These are phyloP conservation scores for Lactarius pseudohatsudake DNA, from an alignment of 768 basidiomycete species.

Conservation along the genomic window DNA sequence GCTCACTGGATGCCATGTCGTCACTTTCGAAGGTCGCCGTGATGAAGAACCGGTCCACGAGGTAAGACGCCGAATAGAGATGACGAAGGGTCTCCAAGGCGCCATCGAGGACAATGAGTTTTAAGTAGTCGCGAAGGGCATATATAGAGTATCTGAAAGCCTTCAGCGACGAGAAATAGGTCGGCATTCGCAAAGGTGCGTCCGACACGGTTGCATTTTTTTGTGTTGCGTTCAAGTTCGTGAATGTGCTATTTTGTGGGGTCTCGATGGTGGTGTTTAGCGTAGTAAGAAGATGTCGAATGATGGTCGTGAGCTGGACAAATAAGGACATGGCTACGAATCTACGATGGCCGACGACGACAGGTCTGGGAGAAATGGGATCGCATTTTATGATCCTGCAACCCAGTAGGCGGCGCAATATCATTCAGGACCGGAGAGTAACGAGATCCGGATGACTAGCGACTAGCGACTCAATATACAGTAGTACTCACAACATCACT, in stretches of 20 bases:
- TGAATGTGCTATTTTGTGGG: not conserved
- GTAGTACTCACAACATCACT: no score
- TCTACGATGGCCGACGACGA: not conserved
- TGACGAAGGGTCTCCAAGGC: constrained; percentile 59
- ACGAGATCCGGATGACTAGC: not conserved
- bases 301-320: constrained; percentile 1
- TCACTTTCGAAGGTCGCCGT: constrained; percentile 60
- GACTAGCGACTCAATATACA: no score
- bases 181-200: constrained; percentile 20
- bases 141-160: constrained; percentile 51
- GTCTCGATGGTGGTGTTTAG: constrained; percentile 9
- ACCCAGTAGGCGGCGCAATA: not conserved
- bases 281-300: constrained; percentile 1
- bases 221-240: not conserved
- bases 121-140: constrained; percentile 66
- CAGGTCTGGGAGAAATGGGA: not conserved
- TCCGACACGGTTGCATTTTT: constrained; percentile 2
- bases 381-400: not conserved
- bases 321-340: constrained; percentile 4
- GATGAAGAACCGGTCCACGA: constrained; percentile 56
- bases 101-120: constrained; percentile 62
- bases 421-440: not conserved
- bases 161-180: constrained; percentile 39
- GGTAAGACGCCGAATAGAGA: constrained; percentile 43
- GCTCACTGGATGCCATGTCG: constrained; percentile 57